Evolutionary conservation across 306 rosid species (phyloP), one percentile per base, ranked within the genome.

Genomic region (Sophora flavescens): DNA sequence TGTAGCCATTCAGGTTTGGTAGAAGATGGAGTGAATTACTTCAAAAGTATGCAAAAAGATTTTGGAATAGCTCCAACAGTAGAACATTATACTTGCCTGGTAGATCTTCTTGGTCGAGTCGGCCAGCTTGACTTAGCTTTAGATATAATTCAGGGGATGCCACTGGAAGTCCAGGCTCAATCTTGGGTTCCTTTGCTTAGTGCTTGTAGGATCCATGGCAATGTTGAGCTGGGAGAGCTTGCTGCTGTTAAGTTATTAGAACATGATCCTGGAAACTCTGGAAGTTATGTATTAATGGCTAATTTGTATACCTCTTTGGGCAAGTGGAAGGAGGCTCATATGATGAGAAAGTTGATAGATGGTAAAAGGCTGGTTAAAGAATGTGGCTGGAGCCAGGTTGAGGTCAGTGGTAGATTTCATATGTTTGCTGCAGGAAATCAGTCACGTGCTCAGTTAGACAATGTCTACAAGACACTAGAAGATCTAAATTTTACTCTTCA

Each of bases 1-100:
- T 89, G 93, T 78, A 86, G 88, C 83, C 97, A 91, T 89, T 88
- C 93, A 2, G 88, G 89, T 73, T 78, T 89, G 74, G 85, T 88
- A 64, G 89, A 91, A 74, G 90, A 89, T 58, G 95, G 95, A 51
- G 35, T 88, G 63, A 72, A 79, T 72, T 82, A 57, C 83, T 88
- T 89, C 22, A 85, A 80, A 50, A 76, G 84, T 74, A 89, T 91
- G 97, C 86, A 82, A 82, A 64, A 80, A 8, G 83, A 88, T 74
- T 89, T 73, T 60, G 80, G 82, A 39, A 71, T 91, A 81, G 77
- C 86, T 78, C 95, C 91, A 22, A 75, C 70, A 3, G 53, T 85
- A 61, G 89, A 89, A 77, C 95, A 88, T 72, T 80, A 56, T 82
- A 87, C 88, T 63, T 89, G 91, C 83, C 74, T 86, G 63, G 87